Conservation (phyloP, 1,284 basidiomycete species). For the Puccinia novopanici region DNA sequence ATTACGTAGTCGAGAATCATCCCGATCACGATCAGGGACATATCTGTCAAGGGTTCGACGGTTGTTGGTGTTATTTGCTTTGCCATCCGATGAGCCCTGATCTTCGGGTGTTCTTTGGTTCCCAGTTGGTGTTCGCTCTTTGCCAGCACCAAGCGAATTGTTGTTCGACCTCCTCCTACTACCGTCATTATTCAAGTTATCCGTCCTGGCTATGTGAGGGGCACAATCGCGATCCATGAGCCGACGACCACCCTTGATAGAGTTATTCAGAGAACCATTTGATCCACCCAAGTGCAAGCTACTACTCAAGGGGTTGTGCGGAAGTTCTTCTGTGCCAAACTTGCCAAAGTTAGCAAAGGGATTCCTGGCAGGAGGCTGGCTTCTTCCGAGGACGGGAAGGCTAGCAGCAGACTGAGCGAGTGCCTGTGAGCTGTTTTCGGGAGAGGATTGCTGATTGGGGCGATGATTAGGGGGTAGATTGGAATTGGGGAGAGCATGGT, state of each 20-base stretch:
- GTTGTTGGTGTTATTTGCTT: not conserved
- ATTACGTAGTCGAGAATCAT: conserved; percentile 36
- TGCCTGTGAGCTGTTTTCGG: conserved; percentile 14
- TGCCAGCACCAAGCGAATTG: conserved; percentile 2
- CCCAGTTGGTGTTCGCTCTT: conserved; percentile 24
- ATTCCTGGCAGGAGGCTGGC: conserved; percentile 49
- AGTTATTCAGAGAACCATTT: conserved; percentile 16
- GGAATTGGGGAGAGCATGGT: conserved; percentile 11
- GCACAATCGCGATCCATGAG: conserved; percentile 39
- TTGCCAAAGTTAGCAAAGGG: conserved; percentile 51
- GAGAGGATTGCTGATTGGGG: conserved; percentile 9
- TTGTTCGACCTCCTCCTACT: conserved; percentile 20
- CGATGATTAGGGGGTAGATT: conserved; percentile 19
- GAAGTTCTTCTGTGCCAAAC: conserved; percentile 34
- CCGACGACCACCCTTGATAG: conserved; percentile 31
- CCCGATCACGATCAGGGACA: conserved; percentile 42
- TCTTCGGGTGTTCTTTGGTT: conserved; percentile 21
- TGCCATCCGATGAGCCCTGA: conserved; percentile 10
- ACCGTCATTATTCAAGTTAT: conserved; percentile 18
- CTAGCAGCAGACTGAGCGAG: conserved; percentile 27
- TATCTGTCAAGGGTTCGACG: conserved; percentile 45
- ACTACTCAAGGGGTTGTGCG: conserved; percentile 16
- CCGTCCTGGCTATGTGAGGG: conserved; percentile 41
- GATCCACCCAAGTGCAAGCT: conserved; percentile 6
- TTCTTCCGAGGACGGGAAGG: conserved; percentile 35